A percentile compares a stretch with the other conserved stretches of the same genome.
Evolutionary conservation across 192 early-diverging fungal genomes (phyloP).

Genomic region (Diversispora eburnea): DNA sequence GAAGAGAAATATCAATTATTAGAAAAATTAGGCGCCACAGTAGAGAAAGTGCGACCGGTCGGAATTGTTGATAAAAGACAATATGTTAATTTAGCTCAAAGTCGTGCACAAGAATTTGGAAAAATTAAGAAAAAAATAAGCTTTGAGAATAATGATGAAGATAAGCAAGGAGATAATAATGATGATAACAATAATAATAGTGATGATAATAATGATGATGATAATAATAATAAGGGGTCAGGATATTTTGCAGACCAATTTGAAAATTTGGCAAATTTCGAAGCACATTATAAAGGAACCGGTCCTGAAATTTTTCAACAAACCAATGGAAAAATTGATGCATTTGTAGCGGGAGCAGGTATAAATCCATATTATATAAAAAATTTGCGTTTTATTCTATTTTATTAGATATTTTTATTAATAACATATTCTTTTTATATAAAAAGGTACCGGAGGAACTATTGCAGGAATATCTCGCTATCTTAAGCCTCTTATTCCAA

Average conservation of each 20-base stretch:
- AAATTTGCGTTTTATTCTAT: too few species aligned
- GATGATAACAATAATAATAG: not conserved
- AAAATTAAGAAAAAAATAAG: not conserved
- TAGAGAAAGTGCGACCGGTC: slow-evolving; percentile 88
- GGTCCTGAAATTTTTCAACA: slow-evolving; percentile 87
- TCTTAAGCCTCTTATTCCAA: slow-evolving; percentile 64
- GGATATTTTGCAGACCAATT: slow-evolving; percentile 93
- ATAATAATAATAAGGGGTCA: slow-evolving; percentile 17
- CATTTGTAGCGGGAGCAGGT: slow-evolving; percentile 86
- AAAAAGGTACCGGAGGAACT: slow-evolving; percentile 85
- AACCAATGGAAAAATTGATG: slow-evolving; percentile 67
- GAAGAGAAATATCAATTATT: slow-evolving; percentile 85
- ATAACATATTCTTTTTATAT: too few species aligned
- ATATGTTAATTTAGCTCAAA: slow-evolving; percentile 87
- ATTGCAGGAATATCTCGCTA: slow-evolving; percentile 86
- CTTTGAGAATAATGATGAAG: not conserved
- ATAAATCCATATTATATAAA: slow-evolving; percentile 24
- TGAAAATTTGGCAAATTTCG: slow-evolving; percentile 83
- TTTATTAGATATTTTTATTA: not conserved
- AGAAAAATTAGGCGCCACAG: slow-evolving; percentile 76
- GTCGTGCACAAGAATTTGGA: slow-evolving; percentile 67
- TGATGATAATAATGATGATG: not conserved
- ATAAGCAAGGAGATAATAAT: not conserved
- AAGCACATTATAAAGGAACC: slow-evolving; percentile 77
- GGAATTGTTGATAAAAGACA: slow-evolving; percentile 88